Evolutionary conservation across 371 early-diverging fungal species (phyloP).

Genomic region (Cokeromyces recurvatus): DNA sequence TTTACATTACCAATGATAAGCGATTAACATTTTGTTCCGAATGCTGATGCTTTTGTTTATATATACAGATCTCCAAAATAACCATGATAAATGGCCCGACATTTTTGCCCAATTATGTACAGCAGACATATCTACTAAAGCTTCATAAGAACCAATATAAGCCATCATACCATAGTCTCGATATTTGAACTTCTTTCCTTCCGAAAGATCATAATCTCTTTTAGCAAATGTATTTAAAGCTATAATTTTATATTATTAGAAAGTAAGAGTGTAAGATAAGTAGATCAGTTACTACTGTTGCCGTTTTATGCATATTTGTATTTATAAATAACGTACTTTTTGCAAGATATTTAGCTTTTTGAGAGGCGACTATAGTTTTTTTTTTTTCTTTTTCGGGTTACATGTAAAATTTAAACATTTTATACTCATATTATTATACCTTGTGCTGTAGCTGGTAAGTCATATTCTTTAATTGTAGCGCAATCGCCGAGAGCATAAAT

Average conservation of each 20-base stretch:
- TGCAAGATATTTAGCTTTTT: constrained; percentile 65
- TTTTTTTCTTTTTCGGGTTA: no score
- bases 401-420: no score
- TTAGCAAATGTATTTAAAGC: constrained; percentile 32
- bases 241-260: background rate
- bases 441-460: constrained; percentile 76
- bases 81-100: constrained; percentile 56
- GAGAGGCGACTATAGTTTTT: constrained; percentile 68
- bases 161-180: constrained; percentile 48
- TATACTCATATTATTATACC: constrained; percentile 5
- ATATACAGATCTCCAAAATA: constrained; percentile 78
- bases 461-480: constrained; percentile 57
- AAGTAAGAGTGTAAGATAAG: no score
- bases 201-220: constrained; percentile 18
- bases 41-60: constrained; percentile 69
- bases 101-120: constrained; percentile 37
- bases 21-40: constrained; percentile 70
- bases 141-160: constrained; percentile 51
- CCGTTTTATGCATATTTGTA: no score
- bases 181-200: constrained; percentile 23
- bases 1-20: constrained; percentile 24
- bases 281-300: background rate
- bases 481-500: constrained; percentile 81
- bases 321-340: constrained; percentile 34
- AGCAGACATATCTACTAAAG: constrained; percentile 50